These are phyloP conservation scores for Camelina laxa DNA, from an alignment of 345 rosid genomes.

Conservation along the genomic window DNA sequence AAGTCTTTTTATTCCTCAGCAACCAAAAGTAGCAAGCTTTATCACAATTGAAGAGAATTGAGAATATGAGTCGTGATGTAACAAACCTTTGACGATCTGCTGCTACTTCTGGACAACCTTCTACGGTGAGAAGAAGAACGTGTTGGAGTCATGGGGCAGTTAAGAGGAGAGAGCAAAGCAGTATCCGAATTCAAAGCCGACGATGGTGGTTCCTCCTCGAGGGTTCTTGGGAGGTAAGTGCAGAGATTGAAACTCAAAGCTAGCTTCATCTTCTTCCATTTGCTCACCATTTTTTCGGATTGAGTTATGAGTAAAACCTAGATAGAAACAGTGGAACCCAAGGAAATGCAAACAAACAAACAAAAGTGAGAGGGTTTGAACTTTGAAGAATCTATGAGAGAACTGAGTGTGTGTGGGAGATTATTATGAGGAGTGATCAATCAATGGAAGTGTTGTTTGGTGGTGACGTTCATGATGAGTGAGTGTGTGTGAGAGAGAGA, in stretches of 20 bases:
- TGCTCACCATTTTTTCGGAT: conserved; percentile 55
- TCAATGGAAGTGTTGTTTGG: conserved; percentile 3
- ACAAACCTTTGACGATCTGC: conserved; percentile 79
- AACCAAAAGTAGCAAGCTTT: not conserved
- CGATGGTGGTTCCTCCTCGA: conserved; percentile 50
- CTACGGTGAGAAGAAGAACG: conserved; percentile 60
- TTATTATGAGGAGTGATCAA: not conserved
- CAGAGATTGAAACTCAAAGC: conserved; percentile 69
- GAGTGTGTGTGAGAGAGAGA: not conserved
- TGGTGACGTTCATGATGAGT: conserved; percentile 18
- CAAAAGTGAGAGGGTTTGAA: not conserved
- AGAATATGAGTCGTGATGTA: not conserved
- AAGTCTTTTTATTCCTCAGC: not conserved
- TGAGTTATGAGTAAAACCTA: not conserved
- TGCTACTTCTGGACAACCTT: conserved; percentile 60
- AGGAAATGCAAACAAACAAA: not conserved
- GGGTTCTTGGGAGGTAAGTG: conserved; percentile 60
- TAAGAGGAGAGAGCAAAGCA: conserved; percentile 64
- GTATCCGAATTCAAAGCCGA: conserved; percentile 50
- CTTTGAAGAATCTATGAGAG: not conserved
- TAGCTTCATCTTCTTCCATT: conserved; percentile 75
- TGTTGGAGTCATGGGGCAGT: conserved; percentile 27
- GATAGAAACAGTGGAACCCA: not conserved
- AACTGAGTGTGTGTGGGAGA: conserved; percentile 1
- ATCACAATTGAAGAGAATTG: not conserved